Conservation (phyloP, 331 rosid species). For the Pyracantha coccinea region DNA sequence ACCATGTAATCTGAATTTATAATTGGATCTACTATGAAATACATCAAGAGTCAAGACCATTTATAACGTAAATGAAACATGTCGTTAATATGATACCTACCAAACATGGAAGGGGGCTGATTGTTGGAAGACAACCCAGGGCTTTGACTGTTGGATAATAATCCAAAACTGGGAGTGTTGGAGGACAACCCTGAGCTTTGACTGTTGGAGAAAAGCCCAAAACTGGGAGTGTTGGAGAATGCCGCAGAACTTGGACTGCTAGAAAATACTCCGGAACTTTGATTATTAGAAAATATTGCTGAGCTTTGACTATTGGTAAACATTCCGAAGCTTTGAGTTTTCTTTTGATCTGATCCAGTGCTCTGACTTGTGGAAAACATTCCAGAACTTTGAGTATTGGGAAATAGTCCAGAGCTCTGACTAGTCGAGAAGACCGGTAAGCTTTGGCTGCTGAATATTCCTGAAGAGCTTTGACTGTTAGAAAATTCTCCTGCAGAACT, state of each 20-base stretch:
- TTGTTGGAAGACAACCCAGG: slow-evolving; percentile 2
- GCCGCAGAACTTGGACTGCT: neutral
- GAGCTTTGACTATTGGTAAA: neutral
- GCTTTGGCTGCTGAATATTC: slow-evolving; percentile 11
- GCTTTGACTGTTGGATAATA: slow-evolving; percentile 31
- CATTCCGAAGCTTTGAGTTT: slow-evolving; percentile 16
- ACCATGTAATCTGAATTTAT: neutral
- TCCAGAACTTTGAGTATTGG: slow-evolving; percentile 8
- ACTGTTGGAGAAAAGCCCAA: neutral
- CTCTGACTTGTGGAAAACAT: slow-evolving; percentile 24
- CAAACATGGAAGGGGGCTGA: slow-evolving; percentile 44
- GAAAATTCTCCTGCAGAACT: slow-evolving; percentile 3
- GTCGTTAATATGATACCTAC: slow-evolving; percentile 28
- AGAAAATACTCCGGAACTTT: slow-evolving; percentile 3
- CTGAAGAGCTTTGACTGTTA: slow-evolving; percentile 15
- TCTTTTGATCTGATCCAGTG: neutral
- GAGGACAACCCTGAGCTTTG: slow-evolving; percentile 16
- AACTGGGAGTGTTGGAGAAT: slow-evolving; percentile 3
- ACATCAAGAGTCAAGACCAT: neutral
- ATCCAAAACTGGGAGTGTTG: slow-evolving; percentile 13
- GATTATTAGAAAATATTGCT: neutral
- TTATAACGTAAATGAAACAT: neutral
- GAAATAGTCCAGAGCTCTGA: slow-evolving; percentile 2
- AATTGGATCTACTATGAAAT: neutral
- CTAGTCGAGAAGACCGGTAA: neutral